These are phyloP conservation scores for Cryptococcus floricola DNA, from an alignment of 1,284 basidiomycete genomes.

Conservation along the genomic window DNA sequence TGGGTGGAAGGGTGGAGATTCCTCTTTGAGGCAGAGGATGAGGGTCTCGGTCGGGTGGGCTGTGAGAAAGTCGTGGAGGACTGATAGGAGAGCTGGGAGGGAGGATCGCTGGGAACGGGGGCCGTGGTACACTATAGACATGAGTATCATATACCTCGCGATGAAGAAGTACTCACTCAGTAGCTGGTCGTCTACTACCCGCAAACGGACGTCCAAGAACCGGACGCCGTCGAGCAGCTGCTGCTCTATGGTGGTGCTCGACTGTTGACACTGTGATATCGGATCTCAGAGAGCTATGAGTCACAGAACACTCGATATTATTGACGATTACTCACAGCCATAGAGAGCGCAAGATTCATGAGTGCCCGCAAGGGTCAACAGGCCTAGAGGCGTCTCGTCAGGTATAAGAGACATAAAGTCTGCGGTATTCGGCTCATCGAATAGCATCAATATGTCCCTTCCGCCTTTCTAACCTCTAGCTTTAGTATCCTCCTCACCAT, in stretches of 20 bases:
- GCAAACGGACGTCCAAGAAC: conserved; percentile 72
- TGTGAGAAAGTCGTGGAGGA: conserved; percentile 62
- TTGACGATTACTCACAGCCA: conserved; percentile 22
- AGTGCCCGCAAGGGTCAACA: conserved; percentile 66
- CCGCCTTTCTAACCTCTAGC: not conserved
- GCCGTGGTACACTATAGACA: conserved; percentile 69
- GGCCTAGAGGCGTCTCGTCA: conserved; percentile 63
- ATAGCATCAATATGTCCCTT: conserved; percentile 16
- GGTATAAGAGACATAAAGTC: conserved; percentile 52
- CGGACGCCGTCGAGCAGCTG: conserved; percentile 57
- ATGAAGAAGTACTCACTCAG: conserved; percentile 27
- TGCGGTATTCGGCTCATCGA: conserved; percentile 13
- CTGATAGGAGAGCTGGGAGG: conserved; percentile 57
- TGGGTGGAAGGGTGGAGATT: conserved; percentile 51
- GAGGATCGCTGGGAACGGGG: conserved; percentile 67
- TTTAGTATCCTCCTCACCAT: not conserved
- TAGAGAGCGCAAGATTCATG: conserved; percentile 43
- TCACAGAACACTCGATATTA: not conserved
- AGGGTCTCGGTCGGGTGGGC: conserved; percentile 64
- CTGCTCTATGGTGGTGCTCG: conserved; percentile 30
- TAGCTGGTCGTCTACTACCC: conserved; percentile 58
- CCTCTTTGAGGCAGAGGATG: conserved; percentile 81
- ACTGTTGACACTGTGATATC: conserved; percentile 47
- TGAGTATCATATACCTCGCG: not conserved
- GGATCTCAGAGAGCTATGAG: conserved; percentile 19